Evolutionary conservation across 257 asterid genomes (phyloP), one percentile per base, ranked within the genome.

Genomic region (Coffea eugenioides): DNA sequence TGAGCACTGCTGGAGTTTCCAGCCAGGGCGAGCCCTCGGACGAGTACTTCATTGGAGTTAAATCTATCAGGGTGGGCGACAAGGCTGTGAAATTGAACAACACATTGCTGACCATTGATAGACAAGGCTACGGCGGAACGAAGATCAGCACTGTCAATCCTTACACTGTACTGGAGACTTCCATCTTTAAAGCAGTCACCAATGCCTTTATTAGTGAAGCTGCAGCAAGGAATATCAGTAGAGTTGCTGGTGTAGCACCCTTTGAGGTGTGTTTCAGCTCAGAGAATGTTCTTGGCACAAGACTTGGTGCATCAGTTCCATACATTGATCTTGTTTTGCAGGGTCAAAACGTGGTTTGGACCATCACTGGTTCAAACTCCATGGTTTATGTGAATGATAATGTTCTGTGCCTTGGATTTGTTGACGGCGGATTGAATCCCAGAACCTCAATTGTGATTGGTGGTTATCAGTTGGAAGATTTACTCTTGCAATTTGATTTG

Each of bases 361-460:
- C 90, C 3, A 81, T 88, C 8, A 70, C 89, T 18, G 93, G 97
- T 7, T 86, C 93, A 39, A 89, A 89, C 61, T 90, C 95, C 27
- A 84, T 92, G 93, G 93, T 92, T 10, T 57, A 7, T 6, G 91
- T 89, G 3, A 88, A 80, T 18, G 89, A 89, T 41, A 34, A 79
- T 6, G 90, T 86, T 11, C 1, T 83, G 54, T 89, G 95, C 59
- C 83, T 90, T 0, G 95, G 90, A 8, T 87, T 92, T 48, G 54
- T 92, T 80, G 89, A 90, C 41, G 91, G 89, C 18, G 93, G 97
- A 1, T 51, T 31, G 51, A 85, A 51, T 11, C 90, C 92, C 36
- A 77, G 86, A 69, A 89, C 93, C 15, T 71, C 97, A 64, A 82
- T 90, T 2, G 97, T 90, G 67, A 88, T 92, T 20, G 94, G 97